Base-by-base conservation (phyloP, 2,329 filamentous ascomycete genomes). In the Pseudogymnoascus sp. region DNA sequence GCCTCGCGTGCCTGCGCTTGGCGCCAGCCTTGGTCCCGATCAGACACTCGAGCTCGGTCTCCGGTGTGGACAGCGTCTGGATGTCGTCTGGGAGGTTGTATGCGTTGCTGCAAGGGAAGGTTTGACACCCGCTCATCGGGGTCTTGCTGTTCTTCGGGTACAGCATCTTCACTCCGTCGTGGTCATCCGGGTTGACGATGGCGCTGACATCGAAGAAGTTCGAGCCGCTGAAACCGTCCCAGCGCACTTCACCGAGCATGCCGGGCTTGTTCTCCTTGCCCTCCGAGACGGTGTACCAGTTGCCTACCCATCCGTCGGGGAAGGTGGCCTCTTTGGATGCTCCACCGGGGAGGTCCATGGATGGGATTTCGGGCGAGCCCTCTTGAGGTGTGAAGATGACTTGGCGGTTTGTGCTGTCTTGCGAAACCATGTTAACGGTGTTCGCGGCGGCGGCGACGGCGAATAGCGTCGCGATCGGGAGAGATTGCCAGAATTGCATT, bases 201-300 rank as follows among this genome's bases (percentile, higher is more conserved):
- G 82, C 82, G 10, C 82, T 84, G 66, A 85, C 81, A 66, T 85
- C 83, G 64, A 82, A 85, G 78, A 79, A 85, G 64, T 79, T 83
- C 64, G 76, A 65, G 67, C 75, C 81, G 61, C 72, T 69, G 73
- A 73, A 82, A 70, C 78, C 81, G 62, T 79, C 75, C 67, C 82
- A 83, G 3, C 78, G 77, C 6, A 83, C 78, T 70, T 83, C 80
- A 18, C 80, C 81, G 1, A 84, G 74, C 63, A 83, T 84, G 68
- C 82, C 82, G 4, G 77, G 72, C 44, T 70, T 69, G 67, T 78
- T 74, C 10, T 70, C 53, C 1, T 71, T 64, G 62, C 82, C 83
- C 28, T 81, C 73, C 42, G 75, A 74, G 67, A 83, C 71, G 50
- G 82, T 76, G 73, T 81, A 72, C 62, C 64, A 73, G 67, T 80